Percentiles rank a stretch among this genome's conserved stretches.
Evolutionary conservation across 148 eudicot genomes (phyloP).

Genomic region (Arctostaphylos glauca): DNA sequence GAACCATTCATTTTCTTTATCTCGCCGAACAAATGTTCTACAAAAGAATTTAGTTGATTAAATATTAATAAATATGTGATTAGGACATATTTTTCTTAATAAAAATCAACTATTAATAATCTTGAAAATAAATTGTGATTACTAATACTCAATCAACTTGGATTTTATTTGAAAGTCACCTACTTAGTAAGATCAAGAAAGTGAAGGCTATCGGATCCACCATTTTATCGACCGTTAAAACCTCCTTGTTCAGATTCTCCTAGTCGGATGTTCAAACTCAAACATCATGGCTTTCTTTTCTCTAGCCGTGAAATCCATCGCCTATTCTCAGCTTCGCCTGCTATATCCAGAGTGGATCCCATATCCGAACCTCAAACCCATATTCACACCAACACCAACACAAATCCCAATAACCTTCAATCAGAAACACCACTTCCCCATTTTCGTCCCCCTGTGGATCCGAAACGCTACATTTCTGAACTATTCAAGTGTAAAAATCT

Average conservation of each 20-base stretch:
- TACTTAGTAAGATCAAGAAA: too few species aligned
- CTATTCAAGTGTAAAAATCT: slow-evolving; percentile 26
- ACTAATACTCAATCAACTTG: too few species aligned
- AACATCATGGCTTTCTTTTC: not conserved
- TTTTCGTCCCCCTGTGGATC: not conserved
- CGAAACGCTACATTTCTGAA: slow-evolving; percentile 15
- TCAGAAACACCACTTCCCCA: slow-evolving; percentile 9
- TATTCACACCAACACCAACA: not conserved
- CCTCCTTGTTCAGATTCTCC: not conserved
- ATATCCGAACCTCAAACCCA: not conserved
- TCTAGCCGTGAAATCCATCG: slow-evolving; percentile 1
- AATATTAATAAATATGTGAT: too few species aligned
- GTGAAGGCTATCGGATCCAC: too few species aligned
- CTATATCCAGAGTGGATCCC: slow-evolving; percentile 7
- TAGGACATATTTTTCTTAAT: too few species aligned
- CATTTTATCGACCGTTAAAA: not conserved
- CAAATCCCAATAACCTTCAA: not conserved
- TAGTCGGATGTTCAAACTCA: slow-evolving; percentile 18
- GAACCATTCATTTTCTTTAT: too few species aligned
- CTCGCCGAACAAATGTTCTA: too few species aligned
- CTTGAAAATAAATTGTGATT: too few species aligned
- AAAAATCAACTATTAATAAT: too few species aligned
- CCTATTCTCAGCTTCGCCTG: slow-evolving; percentile 12
- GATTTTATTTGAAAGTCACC: too few species aligned
- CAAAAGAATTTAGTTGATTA: too few species aligned